Conservation (phyloP, 352 stramenopile species). For the Phytopythium ostracodes region DNA sequence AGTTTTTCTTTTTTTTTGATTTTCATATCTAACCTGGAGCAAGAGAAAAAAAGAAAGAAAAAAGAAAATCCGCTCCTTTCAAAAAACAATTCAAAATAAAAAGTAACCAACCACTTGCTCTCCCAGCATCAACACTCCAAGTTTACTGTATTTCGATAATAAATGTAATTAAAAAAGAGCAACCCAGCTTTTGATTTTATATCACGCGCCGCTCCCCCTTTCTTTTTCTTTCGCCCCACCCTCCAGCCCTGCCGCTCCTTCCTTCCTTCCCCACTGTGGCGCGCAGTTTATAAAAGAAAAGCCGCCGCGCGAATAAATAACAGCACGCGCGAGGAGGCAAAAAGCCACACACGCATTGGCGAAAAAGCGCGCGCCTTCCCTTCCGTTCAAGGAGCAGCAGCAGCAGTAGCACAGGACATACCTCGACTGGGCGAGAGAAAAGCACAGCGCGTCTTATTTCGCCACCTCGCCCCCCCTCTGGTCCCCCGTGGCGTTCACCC, state of each 20-base stretch:
- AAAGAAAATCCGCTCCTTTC: not conserved
- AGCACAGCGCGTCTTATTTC: too few relatives aligned
- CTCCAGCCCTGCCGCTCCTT: not conserved
- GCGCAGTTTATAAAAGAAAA: slow-evolving; percentile 3
- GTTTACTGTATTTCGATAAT: not conserved
- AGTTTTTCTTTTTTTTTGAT: not conserved
- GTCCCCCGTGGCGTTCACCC: too few relatives aligned
- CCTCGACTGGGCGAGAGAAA: too few relatives aligned
- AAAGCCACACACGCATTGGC: not conserved
- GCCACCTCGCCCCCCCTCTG: not conserved
- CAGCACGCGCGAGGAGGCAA: not conserved
- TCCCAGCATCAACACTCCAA: not conserved
- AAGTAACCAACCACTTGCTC: not conserved
- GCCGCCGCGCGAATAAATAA: not conserved
- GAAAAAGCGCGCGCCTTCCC: not conserved
- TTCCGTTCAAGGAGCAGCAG: too few relatives aligned
- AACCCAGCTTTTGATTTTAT: not conserved
- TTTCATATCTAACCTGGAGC: too few relatives aligned
- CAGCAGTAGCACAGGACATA: too few relatives aligned
- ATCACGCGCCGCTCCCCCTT: not conserved
- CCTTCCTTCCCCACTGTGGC: not conserved
- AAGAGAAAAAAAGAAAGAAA: not conserved
- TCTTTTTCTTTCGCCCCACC: slow-evolving; percentile 1
- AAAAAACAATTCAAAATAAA: not conserved
- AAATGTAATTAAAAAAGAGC: not conserved